Conservation (phyloP, 73 alveolate species). For the Tetrahymena thermophila region DNA sequence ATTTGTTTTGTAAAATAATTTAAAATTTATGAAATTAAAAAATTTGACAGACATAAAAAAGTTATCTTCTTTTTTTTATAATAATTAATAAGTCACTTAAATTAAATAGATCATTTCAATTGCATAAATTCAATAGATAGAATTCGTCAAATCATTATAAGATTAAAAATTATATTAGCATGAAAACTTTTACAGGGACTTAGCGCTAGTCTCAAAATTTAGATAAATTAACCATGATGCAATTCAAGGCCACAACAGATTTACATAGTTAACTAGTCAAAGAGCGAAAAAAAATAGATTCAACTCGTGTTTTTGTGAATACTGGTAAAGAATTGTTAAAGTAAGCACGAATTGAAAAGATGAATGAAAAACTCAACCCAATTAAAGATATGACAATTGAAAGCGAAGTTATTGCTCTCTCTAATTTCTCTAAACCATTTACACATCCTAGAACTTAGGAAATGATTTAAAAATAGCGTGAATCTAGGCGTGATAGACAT, state of each 20-base stretch:
- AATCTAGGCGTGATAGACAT: constrained; percentile 20
- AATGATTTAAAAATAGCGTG: constrained; percentile 16
- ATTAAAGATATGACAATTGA: neutral
- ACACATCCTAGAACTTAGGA: neutral
- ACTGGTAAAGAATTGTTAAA: constrained; percentile 31
- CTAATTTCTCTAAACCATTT: constrained; percentile 20
- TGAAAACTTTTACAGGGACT: neutral
- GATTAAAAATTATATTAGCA: neutral
- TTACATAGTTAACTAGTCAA: neutral
- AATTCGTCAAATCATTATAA: neutral
- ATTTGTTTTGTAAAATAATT: too few relatives aligned
- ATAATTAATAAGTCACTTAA: neutral
- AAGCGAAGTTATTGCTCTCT: constrained; percentile 35
- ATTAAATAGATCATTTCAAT: too few relatives aligned
- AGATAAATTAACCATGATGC: neutral
- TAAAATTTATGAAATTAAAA: neutral
- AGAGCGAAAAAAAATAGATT: neutral
- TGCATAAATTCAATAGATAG: too few relatives aligned
- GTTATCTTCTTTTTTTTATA: neutral
- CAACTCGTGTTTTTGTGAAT: neutral
- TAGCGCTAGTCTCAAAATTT: neutral
- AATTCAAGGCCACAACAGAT: neutral
- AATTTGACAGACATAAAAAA: neutral
- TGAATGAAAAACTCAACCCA: neutral
- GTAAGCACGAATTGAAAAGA: constrained; percentile 32